Conservation (phyloP, 1,139 yeast species). For the Saccharomyces hybrid region DNA sequence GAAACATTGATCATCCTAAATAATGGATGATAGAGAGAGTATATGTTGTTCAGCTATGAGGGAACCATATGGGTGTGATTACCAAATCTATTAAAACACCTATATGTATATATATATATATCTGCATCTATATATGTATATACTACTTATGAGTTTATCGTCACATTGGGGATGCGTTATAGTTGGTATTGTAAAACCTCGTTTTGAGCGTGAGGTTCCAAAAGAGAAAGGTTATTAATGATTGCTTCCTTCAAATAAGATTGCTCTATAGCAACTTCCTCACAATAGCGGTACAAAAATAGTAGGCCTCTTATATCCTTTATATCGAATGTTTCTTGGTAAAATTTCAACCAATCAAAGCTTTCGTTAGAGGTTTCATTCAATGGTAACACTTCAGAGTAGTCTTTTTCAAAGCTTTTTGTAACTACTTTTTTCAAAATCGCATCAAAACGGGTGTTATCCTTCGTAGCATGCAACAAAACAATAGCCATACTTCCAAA, state of each 20-base stretch:
- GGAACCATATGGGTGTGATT: neutral
- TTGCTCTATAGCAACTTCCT: slow-evolving; percentile 5
- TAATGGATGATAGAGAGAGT: neutral
- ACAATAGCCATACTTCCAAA: slow-evolving; percentile 25
- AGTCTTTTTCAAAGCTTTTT: slow-evolving; percentile 32
- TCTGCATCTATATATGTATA: neutral
- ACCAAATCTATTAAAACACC: too few relatives aligned
- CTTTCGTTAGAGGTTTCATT: slow-evolving; percentile 16
- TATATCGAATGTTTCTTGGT: slow-evolving; percentile 10
- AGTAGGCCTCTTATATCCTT: slow-evolving; percentile 16
- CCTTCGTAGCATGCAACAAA: slow-evolving; percentile 20
- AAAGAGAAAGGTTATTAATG: slow-evolving; percentile 13
- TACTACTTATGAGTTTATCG: neutral
- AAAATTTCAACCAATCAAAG: slow-evolving; percentile 23
- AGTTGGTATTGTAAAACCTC: slow-evolving; percentile 25
- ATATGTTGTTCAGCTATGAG: too few relatives aligned
- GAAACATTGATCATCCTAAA: neutral
- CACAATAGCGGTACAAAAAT: slow-evolving; percentile 14
- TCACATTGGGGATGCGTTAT: slow-evolving; percentile 4
- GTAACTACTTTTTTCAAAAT: slow-evolving; percentile 33
- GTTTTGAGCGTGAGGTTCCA: slow-evolving; percentile 25
- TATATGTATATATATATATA: neutral
- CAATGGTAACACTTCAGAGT: slow-evolving; percentile 17
- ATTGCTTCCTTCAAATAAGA: slow-evolving; percentile 18
- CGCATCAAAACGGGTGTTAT: slow-evolving; percentile 19